These are phyloP conservation scores for Trichoderma orchidacearum DNA, from an alignment of 495 filamentous ascomycete species.

Conservation along the genomic window DNA sequence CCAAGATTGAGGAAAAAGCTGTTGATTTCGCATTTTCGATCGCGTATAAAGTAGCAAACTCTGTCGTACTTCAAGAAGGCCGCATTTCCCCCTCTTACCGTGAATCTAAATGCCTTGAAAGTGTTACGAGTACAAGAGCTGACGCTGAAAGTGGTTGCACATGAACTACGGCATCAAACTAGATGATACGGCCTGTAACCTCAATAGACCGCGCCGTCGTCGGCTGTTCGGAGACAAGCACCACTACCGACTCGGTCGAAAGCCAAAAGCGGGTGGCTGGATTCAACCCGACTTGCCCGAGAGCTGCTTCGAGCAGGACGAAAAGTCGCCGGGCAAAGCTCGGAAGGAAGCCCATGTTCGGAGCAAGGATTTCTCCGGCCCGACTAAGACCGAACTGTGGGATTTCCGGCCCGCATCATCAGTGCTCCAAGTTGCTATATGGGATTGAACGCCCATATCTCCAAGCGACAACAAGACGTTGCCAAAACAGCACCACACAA, in stretches of 20 bases:
- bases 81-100: too few species aligned
- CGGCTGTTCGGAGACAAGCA: background rate
- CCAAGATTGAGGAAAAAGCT: too few species aligned
- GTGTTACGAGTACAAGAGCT: too few species aligned
- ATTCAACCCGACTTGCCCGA: too few species aligned
- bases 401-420: background rate
- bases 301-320: too few species aligned
- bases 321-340: background rate
- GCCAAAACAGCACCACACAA: constrained; percentile 11
- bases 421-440: background rate
- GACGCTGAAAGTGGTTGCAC: too few species aligned
- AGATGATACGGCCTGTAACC: background rate
- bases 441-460: background rate
- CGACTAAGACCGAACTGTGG: background rate
- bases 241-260: background rate
- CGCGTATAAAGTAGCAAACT: too few species aligned
- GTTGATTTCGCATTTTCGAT: too few species aligned
- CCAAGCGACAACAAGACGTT: background rate
- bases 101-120: too few species aligned
- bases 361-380: background rate
- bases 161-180: too few species aligned
- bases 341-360: background rate
- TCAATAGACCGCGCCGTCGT: background rate
- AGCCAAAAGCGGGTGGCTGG: background rate
- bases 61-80: too few species aligned